Evolutionary conservation across 306 rosid genomes (phyloP), one percentile per base, ranked within the genome.

Genomic region (Clitoria ternatea): DNA sequence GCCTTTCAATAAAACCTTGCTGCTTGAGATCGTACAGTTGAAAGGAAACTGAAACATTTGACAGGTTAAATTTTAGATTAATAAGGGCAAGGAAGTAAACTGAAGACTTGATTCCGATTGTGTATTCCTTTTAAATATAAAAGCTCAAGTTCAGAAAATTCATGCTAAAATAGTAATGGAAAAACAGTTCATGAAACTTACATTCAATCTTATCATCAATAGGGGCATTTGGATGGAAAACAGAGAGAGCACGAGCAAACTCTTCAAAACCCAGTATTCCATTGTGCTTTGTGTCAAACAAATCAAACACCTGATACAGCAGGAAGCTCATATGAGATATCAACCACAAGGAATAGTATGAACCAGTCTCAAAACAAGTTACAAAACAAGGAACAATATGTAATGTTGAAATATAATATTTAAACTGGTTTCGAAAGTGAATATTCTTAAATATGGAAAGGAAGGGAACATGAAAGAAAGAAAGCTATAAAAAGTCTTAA

Each of bases 11-110:
- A 71, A 87, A 91, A 73, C 99, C 97, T 68, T 95, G 99, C 77
- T 95, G 99, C 88, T 95, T 95, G 78, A 95, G 99, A 79, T 95
- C 99, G 56, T 95, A 95, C 73, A 95, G 82, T 85, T 95, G 96
- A 80, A 95, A 91, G 35, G 97, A 91, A 84, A 95, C 99, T 95
- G 97, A 55, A 81, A 82, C 67, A 77, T n/a, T n/a, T 4, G 57
- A 77, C 24, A 66, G 52, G 43, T 17, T 54, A 50, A 76, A 48
- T 47, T 68, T 42, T 52, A 10, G 5, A 9, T 45, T 27, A 10
- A 36, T 66, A 62, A 48, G 15, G 39, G 35, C 19, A 64, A 30
- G 14, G 4, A 9, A 61, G 67, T n/a, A 54, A 73, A 72, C 37
- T 30, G 6, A 62, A 40, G 37, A 56, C 60, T 29, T 52, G 35